phyloP scores from a whole-genome alignment of 2,329 filamentous ascomycete genomes.

The Cyanodermella asteris region DNA sequence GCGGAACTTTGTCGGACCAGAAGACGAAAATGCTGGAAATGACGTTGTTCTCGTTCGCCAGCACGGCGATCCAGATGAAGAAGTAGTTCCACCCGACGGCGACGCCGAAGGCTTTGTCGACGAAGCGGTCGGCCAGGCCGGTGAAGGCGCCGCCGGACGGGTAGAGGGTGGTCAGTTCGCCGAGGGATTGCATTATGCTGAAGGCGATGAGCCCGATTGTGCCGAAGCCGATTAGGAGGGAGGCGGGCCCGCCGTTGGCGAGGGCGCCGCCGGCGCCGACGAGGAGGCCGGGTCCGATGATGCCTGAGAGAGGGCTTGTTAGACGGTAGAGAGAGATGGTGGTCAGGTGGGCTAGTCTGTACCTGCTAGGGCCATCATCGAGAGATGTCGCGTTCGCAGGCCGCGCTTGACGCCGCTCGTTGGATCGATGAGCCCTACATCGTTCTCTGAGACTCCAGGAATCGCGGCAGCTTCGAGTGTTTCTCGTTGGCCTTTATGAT shows the following conservation, averaged over 20 bases:
- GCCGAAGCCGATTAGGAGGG: conserved; percentile 7
- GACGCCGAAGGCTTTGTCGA: conserved; percentile 39
- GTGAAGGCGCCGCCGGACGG: conserved; percentile 42
- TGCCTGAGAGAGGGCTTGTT: conserved; percentile 25
- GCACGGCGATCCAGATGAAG: too few species aligned
- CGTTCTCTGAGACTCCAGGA: too few species aligned
- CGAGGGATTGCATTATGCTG: conserved; percentile 36
- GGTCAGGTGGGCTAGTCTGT: too few species aligned
- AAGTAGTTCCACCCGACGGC: conserved; percentile 53
- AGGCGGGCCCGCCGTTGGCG: conserved; percentile 14
- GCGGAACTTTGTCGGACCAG: conserved; percentile 22
- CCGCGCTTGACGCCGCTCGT: too few species aligned
- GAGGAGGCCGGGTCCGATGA: conserved; percentile 23
- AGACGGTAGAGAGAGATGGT: too few species aligned
- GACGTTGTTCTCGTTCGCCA: conserved; percentile 22
- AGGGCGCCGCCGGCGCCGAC: conserved; percentile 18
- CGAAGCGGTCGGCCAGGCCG: conserved; percentile 37
- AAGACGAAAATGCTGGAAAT: conserved; percentile 23
- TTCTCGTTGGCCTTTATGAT: too few species aligned
- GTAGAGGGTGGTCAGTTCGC: conserved; percentile 38
- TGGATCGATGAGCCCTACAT: too few species aligned
- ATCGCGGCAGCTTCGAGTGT: too few species aligned
- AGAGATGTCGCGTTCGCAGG: too few species aligned
- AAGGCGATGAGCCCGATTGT: conserved; percentile 27
- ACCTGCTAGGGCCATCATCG: too few species aligned